Evolutionary conservation across 1,139 yeast species (phyloP), one percentile per base, ranked within the genome.

Genomic region (Debaryomycetaceae sp.): DNA sequence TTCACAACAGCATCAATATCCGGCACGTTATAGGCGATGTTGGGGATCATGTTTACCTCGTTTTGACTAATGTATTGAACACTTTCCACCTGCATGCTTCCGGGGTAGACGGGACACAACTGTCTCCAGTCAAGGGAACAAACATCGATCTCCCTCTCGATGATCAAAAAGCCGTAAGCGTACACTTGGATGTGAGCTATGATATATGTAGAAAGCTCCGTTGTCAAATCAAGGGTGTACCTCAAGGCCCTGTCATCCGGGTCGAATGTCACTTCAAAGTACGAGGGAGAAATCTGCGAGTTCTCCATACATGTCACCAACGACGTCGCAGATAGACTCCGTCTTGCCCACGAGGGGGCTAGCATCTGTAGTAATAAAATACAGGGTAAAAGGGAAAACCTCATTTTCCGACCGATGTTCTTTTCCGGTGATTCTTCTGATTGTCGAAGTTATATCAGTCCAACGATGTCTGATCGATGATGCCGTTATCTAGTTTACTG

Each of bases 101-200:
- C 93, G 0, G 93, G 89, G 52, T 70, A 81, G 37, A 86, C 61
- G 1, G 93, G 93, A 66, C 95, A 86, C 58, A 86, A 85, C 63
- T 86, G 93, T 58, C 83, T 85, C 87, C 90, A 83, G 22, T 80
- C 81, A 47, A 84, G 59, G 17, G 56, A 41, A 67, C 95, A 86
- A 53, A 83, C 58, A 54, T 85, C 77, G 42, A 85, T 63, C 5
- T 60, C 58, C 53, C 72, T 68, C 9, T 75, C 68, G 50, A 85
- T 82, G 56, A 85, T 75, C 44, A 71, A 62, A 64, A 86, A 84
- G 1, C 95, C 95, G 58, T 85, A 86, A 5, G 93, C 95, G 56
- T 80, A 85, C 17, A 86, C 87, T 44, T 77, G 78, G 30, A 83
- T 70, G 44, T 76, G 75, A 3, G 89, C 93, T 34, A 58, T 56